These are phyloP conservation scores for Porogramme epimiltina DNA, from an alignment of 1,284 basidiomycete species.

Conservation along the genomic window DNA sequence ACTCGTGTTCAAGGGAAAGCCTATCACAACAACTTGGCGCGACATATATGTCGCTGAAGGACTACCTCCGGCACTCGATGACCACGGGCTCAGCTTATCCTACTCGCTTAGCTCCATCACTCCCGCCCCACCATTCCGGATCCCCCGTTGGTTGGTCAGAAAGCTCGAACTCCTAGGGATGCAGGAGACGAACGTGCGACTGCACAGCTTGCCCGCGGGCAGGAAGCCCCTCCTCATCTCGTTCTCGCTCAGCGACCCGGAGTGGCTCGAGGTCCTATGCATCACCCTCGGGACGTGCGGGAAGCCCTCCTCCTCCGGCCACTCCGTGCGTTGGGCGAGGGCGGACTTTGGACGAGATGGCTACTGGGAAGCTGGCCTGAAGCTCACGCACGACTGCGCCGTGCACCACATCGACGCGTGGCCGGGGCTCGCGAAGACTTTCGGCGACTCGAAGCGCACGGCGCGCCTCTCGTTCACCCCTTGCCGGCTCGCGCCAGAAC, in stretches of 20 bases:
- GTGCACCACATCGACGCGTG: slow-evolving; percentile 2
- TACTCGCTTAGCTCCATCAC: too few species aligned
- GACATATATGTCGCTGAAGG: background rate
- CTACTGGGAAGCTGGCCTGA: background rate
- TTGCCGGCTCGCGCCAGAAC: background rate
- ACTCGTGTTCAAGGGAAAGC: background rate
- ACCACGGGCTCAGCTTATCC: too few species aligned
- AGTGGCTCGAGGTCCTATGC: too few species aligned
- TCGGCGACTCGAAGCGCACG: background rate
- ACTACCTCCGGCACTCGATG: background rate
- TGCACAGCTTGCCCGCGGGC: too few species aligned
- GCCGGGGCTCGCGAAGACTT: background rate
- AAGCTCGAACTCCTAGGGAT: background rate
- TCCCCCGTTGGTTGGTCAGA: background rate
- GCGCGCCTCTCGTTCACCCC: slow-evolving; percentile 4
- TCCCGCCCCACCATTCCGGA: background rate
- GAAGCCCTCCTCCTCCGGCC: background rate
- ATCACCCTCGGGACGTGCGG: background rate
- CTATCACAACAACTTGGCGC: too few species aligned
- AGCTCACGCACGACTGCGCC: background rate
- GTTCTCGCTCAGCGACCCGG: too few species aligned
- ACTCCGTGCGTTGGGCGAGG: background rate
- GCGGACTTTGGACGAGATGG: background rate
- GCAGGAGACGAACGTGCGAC: too few species aligned
- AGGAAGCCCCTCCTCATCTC: too few species aligned